Conservation (phyloP, 805 yeast genomes). For the Teunomyces cretensis region DNA sequence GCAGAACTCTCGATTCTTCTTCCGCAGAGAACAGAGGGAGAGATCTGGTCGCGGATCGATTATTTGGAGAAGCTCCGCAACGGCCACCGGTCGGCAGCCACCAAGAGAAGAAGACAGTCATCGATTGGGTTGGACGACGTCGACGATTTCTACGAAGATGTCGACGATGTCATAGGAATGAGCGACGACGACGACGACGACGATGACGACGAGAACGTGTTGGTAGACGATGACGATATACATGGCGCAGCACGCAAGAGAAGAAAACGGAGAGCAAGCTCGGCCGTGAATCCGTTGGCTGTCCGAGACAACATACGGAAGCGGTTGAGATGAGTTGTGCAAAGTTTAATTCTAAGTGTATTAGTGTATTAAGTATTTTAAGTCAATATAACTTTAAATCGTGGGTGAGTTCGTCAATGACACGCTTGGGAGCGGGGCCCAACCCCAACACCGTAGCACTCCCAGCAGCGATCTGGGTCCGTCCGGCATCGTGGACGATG, state of each 20-base stretch:
- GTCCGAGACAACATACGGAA: slow-evolving; percentile 13
- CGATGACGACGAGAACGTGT: slow-evolving; percentile 15
- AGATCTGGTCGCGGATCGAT: slow-evolving; percentile 63
- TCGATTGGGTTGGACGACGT: slow-evolving; percentile 43
- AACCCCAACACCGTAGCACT: slow-evolving; percentile 94
- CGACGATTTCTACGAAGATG: slow-evolving; percentile 43
- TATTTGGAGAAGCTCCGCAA: slow-evolving; percentile 40
- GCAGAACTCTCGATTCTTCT: slow-evolving; percentile 73
- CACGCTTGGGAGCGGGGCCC: slow-evolving; percentile 91
- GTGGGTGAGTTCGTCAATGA: slow-evolving; percentile 80
- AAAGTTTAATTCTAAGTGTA: neutral
- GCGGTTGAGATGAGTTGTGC: slow-evolving; percentile 8
- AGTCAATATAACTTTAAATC: slow-evolving; percentile 67
- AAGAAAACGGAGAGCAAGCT: slow-evolving; percentile 39
- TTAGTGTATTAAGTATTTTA: neutral
- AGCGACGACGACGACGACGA: slow-evolving; percentile 35
- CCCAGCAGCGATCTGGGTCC: slow-evolving; percentile 96
- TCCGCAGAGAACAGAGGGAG: slow-evolving; percentile 72
- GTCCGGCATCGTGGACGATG: slow-evolving; percentile 92
- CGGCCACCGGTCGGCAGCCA: slow-evolving; percentile 28
- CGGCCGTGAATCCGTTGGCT: slow-evolving; percentile 42
- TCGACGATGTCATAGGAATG: slow-evolving; percentile 39
- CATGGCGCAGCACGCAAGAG: slow-evolving; percentile 20
- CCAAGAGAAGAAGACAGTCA: slow-evolving; percentile 36
- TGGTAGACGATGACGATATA: slow-evolving; percentile 24